phyloP scores from a whole-genome alignment of 2,329 filamentous ascomycete species.

The Talaromyces sp. region DNA sequence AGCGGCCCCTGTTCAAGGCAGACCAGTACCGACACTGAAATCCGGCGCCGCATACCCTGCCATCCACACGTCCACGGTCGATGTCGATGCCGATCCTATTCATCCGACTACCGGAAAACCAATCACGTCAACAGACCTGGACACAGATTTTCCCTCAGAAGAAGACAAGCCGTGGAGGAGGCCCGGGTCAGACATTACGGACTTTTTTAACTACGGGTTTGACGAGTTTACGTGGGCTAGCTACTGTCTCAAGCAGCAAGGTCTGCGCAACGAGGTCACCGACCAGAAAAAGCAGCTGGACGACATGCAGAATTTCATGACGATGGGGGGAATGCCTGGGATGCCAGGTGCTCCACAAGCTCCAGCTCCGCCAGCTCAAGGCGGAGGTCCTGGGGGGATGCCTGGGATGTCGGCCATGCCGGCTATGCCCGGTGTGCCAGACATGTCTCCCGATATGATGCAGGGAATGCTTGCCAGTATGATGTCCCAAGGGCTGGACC shows the following conservation, averaged over 20 bases:
- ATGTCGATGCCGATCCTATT: slow-evolving; percentile 76
- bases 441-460: slow-evolving; percentile 54
- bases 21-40: slow-evolving; percentile 42
- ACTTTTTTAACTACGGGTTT: slow-evolving; percentile 99
- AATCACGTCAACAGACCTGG: slow-evolving; percentile 73
- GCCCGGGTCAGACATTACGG: slow-evolving; percentile 87
- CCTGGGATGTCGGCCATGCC: slow-evolving; percentile 30
- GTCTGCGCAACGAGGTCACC: slow-evolving; percentile 69
- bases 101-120: slow-evolving; percentile 73
- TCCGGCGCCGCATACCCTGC: slow-evolving; percentile 63
- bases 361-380: slow-evolving; percentile 23
- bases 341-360: slow-evolving; percentile 34
- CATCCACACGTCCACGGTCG: slow-evolving; percentile 70
- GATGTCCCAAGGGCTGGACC: slow-evolving; percentile 52
- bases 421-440: slow-evolving; percentile 43
- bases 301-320: slow-evolving; percentile 58
- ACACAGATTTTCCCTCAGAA: slow-evolving; percentile 66
- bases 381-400: slow-evolving; percentile 20
- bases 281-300: slow-evolving; percentile 70
- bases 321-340: slow-evolving; percentile 44
- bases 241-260: slow-evolving; percentile 85
- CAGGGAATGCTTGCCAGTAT: slow-evolving; percentile 55
- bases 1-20: slow-evolving; percentile 27
- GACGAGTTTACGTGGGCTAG: slow-evolving; percentile 97
- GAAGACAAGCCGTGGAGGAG: slow-evolving; percentile 90